Evolutionary conservation across 1,284 basidiomycete species (phyloP), one percentile per base, ranked within the genome.

Genomic region (Ustilago vetiveriae): DNA sequence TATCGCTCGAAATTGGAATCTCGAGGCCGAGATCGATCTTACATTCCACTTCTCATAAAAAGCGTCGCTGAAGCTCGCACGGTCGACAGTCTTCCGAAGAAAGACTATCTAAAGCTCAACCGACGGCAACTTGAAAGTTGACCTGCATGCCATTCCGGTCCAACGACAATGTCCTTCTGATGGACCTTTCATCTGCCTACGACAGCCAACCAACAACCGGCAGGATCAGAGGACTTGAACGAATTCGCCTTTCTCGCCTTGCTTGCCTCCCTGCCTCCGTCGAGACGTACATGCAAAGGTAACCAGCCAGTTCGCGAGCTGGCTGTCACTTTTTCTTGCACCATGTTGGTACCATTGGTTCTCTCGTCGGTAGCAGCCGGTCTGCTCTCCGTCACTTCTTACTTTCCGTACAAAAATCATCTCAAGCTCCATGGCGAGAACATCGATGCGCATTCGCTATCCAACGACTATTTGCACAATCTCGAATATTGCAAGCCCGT

Each of bases 371-470:
- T 72, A 13, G 54, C 52, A 26, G 69, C 57, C 14, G 64, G 50
- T 27, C 35, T 68, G 48, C 55, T 68, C 24, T 48, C 69, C 46
- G 42, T 59, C 37, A 45, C 54, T 16, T 55, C 69, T n/a, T 68
- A 68, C 42, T 53, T 68, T 22, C 69, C 69, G 2, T 68, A 58
- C 47, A 53, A 65, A 46, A 47, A 27, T 14, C 71, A 65, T 33
- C 50, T 70, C 54, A 63, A 51, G 52, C 56, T 67, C 13, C 64
- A 67, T 32, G 59, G 69, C 21, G 63, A 51, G 3, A 4, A 22
- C 4, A 36, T 62, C 38, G 49, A 53, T 32, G 14, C 27, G 14
- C 10, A n/a, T 6, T 22, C 49, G 2, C 36, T 55, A 3, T 22
- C 16, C 35, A 32, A 36, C 6, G n/a, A 27, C 22, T 32, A 57